Evolutionary conservation across 2,329 filamentous ascomycete genomes (phyloP).

Genomic region (Thelonectria blattea): DNA sequence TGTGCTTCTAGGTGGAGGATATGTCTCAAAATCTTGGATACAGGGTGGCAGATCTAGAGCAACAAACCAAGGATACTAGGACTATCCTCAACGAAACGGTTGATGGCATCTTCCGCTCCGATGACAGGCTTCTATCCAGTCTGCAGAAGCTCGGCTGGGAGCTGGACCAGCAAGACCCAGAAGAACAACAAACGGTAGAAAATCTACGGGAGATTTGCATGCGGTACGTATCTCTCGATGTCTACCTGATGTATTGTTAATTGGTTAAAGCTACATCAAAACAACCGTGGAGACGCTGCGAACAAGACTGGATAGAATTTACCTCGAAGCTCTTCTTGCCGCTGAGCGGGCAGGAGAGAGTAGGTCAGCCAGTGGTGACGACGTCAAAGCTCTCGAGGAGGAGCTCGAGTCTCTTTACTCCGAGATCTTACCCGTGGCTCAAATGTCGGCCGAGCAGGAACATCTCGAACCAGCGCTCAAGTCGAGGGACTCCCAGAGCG

Average conservation of each 20-base stretch:
- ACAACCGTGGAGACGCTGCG: conserved; percentile 61
- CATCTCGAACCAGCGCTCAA: conserved; percentile 66
- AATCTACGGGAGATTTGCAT: conserved; percentile 65
- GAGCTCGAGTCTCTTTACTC: conserved; percentile 73
- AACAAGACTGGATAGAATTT: conserved; percentile 61
- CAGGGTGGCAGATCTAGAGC: conserved; percentile 55
- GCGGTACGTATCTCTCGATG: conserved; percentile 44
- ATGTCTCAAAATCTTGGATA: conserved; percentile 54
- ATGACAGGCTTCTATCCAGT: conserved; percentile 69
- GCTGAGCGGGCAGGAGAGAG: conserved; percentile 39
- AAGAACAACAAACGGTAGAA: conserved; percentile 59
- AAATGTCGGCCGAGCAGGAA: conserved; percentile 74
- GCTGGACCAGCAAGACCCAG: conserved; percentile 58
- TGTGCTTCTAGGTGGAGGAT: conserved; percentile 51
- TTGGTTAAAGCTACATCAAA: conserved; percentile 57
- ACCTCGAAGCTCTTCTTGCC: conserved; percentile 52
- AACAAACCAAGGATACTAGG: conserved; percentile 54
- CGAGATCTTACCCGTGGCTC: conserved; percentile 71
- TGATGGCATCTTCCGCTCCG: conserved; percentile 59
- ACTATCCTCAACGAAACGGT: conserved; percentile 55
- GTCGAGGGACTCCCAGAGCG: conserved; percentile 50
- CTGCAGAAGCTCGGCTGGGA: conserved; percentile 71
- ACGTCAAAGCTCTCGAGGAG: conserved; percentile 60
- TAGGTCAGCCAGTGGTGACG: conserved; percentile 42
- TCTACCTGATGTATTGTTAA: conserved; percentile 14